These are phyloP conservation scores for Harringtonia lauricola DNA, from an alignment of 2,329 filamentous ascomycete genomes.

Conservation along the genomic window DNA sequence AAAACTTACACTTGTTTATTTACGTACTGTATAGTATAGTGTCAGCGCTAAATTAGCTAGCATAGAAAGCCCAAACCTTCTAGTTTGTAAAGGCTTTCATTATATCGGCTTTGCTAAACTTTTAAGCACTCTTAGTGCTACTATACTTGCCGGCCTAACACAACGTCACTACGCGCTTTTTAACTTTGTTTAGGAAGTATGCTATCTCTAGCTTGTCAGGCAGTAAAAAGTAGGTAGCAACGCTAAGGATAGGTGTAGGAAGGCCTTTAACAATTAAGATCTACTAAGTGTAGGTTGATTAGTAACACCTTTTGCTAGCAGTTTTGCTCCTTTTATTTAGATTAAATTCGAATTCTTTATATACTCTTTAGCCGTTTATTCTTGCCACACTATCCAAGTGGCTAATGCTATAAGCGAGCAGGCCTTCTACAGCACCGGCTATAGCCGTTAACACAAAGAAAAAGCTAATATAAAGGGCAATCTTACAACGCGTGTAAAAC, in stretches of 20 bases:
- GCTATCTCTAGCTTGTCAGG: constrained; percentile 51
- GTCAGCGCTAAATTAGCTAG: constrained; percentile 61
- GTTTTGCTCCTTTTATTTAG: neutral
- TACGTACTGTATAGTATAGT: constrained; percentile 58
- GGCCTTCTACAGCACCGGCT: constrained; percentile 60
- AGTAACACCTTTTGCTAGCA: neutral
- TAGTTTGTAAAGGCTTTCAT: constrained; percentile 58
- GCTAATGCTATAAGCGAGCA: constrained; percentile 64
- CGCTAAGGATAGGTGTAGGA: constrained; percentile 39
- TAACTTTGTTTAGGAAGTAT: constrained; percentile 45
- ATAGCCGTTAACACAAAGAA: constrained; percentile 61
- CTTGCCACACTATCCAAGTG: constrained; percentile 59
- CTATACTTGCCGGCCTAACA: constrained; percentile 30
- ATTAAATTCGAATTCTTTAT: neutral
- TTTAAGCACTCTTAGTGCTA: constrained; percentile 31
- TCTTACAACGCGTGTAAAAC: constrained; percentile 65
- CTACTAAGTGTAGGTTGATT: neutral
- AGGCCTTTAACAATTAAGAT: constrained; percentile 50
- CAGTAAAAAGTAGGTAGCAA: constrained; percentile 44
- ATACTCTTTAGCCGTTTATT: constrained; percentile 50
- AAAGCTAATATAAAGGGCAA: constrained; percentile 62
- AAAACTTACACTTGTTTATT: no score
- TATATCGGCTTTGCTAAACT: constrained; percentile 49
- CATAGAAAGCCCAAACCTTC: constrained; percentile 62
- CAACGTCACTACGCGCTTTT: constrained; percentile 40